These are phyloP conservation scores for Rhizophlyctis rosea DNA, from an alignment of 192 early-diverging fungal genomes.

Conservation along the genomic window DNA sequence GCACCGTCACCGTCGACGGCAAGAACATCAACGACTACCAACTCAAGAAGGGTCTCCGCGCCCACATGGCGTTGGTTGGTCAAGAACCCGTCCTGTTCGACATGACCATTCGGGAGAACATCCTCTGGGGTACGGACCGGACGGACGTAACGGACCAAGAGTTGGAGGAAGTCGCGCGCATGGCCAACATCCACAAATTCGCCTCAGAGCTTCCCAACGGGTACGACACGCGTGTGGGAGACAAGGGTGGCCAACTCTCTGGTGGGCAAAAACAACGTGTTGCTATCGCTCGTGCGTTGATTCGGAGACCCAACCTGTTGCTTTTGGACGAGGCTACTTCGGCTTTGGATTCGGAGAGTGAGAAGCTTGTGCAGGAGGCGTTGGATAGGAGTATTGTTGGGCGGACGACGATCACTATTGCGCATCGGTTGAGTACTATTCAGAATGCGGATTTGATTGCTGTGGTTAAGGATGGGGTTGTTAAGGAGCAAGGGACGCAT, in stretches of 20 bases:
- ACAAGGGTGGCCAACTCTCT: slow-evolving; percentile 36
- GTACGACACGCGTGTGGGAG: slow-evolving; percentile 57
- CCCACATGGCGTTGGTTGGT: slow-evolving; percentile 76
- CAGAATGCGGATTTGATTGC: slow-evolving; percentile 71
- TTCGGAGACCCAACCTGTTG: slow-evolving; percentile 79
- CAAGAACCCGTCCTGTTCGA: slow-evolving; percentile 92
- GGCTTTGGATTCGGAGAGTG: slow-evolving; percentile 77
- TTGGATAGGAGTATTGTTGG: slow-evolving; percentile 61
- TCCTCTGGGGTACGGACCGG: slow-evolving; percentile 51
- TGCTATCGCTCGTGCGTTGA: slow-evolving; percentile 71
- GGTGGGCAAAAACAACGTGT: slow-evolving; percentile 65
- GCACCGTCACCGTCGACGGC: slow-evolving; percentile 61
- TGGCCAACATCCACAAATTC: slow-evolving; percentile 66
- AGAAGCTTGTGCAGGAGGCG: slow-evolving; percentile 74
- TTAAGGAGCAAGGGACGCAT: slow-evolving; percentile 83
- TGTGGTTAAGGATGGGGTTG: slow-evolving; percentile 72
- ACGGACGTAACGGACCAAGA: slow-evolving; percentile 57
- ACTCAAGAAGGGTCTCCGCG: slow-evolving; percentile 64
- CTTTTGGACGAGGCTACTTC: slow-evolving; percentile 84
- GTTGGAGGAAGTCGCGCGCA: slow-evolving; percentile 64
- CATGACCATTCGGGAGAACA: slow-evolving; percentile 81
- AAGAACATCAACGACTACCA: slow-evolving; percentile 63
- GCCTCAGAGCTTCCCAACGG: slow-evolving; percentile 64
- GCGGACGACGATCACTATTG: slow-evolving; percentile 68
- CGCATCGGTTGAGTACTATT: slow-evolving; percentile 77